Base-by-base conservation (phyloP, 1,284 basidiomycete species). In the Moesziomyces parantarcticus region DNA sequence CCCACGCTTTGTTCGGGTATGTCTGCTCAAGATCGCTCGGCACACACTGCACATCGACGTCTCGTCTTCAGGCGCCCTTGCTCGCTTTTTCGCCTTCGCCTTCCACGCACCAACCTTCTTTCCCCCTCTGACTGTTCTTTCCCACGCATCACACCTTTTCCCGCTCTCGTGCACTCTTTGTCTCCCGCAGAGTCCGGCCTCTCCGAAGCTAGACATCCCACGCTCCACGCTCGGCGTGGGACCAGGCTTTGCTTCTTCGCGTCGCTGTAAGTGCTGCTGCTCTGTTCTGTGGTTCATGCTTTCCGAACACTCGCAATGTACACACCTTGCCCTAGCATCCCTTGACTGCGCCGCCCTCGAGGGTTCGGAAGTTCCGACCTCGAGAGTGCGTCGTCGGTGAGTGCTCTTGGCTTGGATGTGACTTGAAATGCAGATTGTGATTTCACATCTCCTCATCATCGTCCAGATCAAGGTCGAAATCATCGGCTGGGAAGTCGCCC, bases 401-500 rank as follows among this genome's bases (percentile, higher is more conserved):
- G n/a, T n/a, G n/a, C n/a, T n/a, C n/a, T n/a, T n/a, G n/a, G n/a
- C n/a, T n/a, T n/a, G n/a, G n/a, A n/a, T n/a, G n/a, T n/a, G n/a
- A n/a, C n/a, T 41, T 34, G 22, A 25, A 44, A 41, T 40, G 22
- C 21, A 21, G 40, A 34, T 23, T 23, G 50, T 18, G 14, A 16
- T 48, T 14, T 53, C 45, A 68, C 61, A 68, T 74, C 26, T 74
- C 70, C 21, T 74, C 71, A 20, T 73, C 70, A 26, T 65, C 56
- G 11, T 71, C 69, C 20, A 66, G 32, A 22, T 69, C 55, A 22
- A 68, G 46, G 34, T 69, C 66, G 16, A 69, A 46, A 23, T 74
- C 59, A 34, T 68, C 73, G 18, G 50, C 48, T 0, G 94, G 93
- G 83, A 89, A 97, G 83, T 98, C 92, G 1, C 96, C 95, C 6